Evolutionary conservation across 1,284 basidiomycete species (phyloP), one percentile per base, ranked within the genome.

Genomic region (Trichosporon coremiiforme): DNA sequence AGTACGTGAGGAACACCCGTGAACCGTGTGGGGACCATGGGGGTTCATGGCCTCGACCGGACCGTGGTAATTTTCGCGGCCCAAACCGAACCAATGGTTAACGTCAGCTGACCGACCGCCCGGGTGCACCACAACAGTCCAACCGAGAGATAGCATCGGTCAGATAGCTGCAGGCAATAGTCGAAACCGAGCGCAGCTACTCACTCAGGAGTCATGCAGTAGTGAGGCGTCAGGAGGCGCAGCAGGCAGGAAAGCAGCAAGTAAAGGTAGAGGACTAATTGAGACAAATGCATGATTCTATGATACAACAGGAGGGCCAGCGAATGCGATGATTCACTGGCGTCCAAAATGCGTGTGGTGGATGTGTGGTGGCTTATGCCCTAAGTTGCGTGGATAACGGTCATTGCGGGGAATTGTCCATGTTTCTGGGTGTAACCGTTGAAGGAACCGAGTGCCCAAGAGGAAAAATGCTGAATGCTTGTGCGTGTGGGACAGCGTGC

Each of bases 241-340:
- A 53, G n/a, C 17, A 17, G 45, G n/a, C 2, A 2, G n/a, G 33
- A 33, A 33, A 8, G 33, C 33, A 33, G 45, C 17, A 4, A 53
- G 47, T 10, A 22, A 15, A 53, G 47, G 47, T 17, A 22, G 47
- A 53, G 17, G 20, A 22, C 47, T 53, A 53, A 22, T 53, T 20
- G 47, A 53, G 47, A 53, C 47, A 53, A 22, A 53, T 53, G 47
- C 47, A 53, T 53, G 47, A 22, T 53, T 20, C 20, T 53, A 53
- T 53, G 47, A 53, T 53, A 53, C 47, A 53, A 45, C 41, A 15
- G n/a, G 47, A 22, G 47, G 8, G 10, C 47, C 47, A 7, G 47
- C n/a, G 47, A 22, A 53, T 22, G n/a, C n/a, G 6, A 38, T 20
- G 47, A 20, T 20, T 53, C 47, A 22, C 47, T 22, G 47, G 20